These are phyloP conservation scores for Pythium monospermum DNA, from an alignment of 352 stramenopile species.

Conservation along the genomic window DNA sequence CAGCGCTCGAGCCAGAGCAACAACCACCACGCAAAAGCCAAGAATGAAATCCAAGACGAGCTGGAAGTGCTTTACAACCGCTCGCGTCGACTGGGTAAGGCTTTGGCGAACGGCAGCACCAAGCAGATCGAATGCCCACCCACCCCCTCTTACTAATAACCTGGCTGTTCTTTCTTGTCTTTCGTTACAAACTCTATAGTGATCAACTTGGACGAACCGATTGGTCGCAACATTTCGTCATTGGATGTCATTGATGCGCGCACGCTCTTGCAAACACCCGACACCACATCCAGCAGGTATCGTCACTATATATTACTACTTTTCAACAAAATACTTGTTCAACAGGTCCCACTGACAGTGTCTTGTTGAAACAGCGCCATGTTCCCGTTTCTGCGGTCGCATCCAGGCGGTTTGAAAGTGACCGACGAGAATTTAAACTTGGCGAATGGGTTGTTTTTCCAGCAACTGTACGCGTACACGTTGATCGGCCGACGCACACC, in stretches of 20 bases:
- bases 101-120: too few relatives aligned
- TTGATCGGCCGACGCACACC: slow-evolving; percentile 62
- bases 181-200: slow-evolving; percentile 25
- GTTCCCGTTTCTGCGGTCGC: slow-evolving; percentile 73
- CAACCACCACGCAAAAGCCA: slow-evolving; percentile 14
- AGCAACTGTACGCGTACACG: slow-evolving; percentile 80
- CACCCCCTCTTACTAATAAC: too few relatives aligned
- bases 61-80: slow-evolving; percentile 83
- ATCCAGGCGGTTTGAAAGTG: slow-evolving; percentile 42
- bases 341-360: too few relatives aligned
- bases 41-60: slow-evolving; percentile 35
- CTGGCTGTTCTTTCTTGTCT: not conserved
- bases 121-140: too few relatives aligned
- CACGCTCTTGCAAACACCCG: slow-evolving; percentile 58
- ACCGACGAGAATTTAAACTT: slow-evolving; percentile 56
- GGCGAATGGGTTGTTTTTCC: slow-evolving; percentile 75
- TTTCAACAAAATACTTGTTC: too few relatives aligned
- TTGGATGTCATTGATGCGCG: slow-evolving; percentile 79
- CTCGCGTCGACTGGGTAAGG: slow-evolving; percentile 34
- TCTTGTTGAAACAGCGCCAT: slow-evolving; percentile 30
- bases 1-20: slow-evolving; percentile 41
- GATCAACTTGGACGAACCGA: slow-evolving; percentile 61
- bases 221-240: slow-evolving; percentile 52
- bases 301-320: too few relatives aligned
- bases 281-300: slow-evolving; percentile 54